Conservation (phyloP, 768 basidiomycete genomes). For the Boletus edulis region DNA sequence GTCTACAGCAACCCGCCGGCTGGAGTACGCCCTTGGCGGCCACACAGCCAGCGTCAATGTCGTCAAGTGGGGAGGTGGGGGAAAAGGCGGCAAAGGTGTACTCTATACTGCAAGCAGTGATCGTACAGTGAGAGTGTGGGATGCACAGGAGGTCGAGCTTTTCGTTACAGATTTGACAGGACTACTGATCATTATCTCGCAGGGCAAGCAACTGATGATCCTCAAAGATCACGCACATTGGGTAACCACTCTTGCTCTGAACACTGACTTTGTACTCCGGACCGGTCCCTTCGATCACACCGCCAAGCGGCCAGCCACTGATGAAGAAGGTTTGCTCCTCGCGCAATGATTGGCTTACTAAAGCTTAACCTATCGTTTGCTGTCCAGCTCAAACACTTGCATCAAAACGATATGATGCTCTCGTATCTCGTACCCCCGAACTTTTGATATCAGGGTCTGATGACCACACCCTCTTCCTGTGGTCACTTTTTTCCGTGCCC, state of each 20-base stretch:
- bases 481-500: slow-evolving; percentile 68
- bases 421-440: slow-evolving; percentile 66
- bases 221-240: slow-evolving; percentile 97
- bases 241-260: slow-evolving; percentile 95
- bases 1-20: slow-evolving; percentile 67
- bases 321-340: slow-evolving; percentile 69
- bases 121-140: slow-evolving; percentile 93
- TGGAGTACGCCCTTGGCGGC: slow-evolving; percentile 86
- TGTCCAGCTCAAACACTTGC: slow-evolving; percentile 73
- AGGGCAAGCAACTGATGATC: slow-evolving; percentile 83
- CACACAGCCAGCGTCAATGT: slow-evolving; percentile 95
- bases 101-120: slow-evolving; percentile 96
- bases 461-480: slow-evolving; percentile 96
- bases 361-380: not conserved
- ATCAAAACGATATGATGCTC: slow-evolving; percentile 69
- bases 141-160: slow-evolving; percentile 66
- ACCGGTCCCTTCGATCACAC: slow-evolving; percentile 95
- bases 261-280: slow-evolving; percentile 91
- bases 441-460: slow-evolving; percentile 94
- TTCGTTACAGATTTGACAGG: not conserved
- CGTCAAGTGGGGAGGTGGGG: slow-evolving; percentile 94
- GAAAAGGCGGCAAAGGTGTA: slow-evolving; percentile 58
- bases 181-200: slow-evolving; percentile 7
- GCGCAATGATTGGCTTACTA: not conserved
- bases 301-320: slow-evolving; percentile 71